phyloP scores from a whole-genome alignment of 176 grass and related monocot species.

The Oryza meyeriana region DNA sequence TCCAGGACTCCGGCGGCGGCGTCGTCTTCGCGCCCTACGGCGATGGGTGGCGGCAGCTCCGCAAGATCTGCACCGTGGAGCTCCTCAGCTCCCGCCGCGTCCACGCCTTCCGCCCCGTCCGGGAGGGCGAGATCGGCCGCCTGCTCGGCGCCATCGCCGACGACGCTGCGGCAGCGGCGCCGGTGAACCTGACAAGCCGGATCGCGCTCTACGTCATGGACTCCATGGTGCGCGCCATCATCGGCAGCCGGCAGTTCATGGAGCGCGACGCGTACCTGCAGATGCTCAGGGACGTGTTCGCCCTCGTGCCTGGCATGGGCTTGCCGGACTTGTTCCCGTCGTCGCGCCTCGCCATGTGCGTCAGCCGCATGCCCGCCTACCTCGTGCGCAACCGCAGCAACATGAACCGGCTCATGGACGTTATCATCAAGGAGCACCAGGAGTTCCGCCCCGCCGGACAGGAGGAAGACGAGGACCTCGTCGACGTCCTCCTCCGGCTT shows the following conservation, averaged over 20 bases:
- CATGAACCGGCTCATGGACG: slow-evolving; percentile 33
- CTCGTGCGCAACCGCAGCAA: slow-evolving; percentile 15
- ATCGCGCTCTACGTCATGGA: background rate
- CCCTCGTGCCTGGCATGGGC: slow-evolving; percentile 39
- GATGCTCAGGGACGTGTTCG: slow-evolving; percentile 28
- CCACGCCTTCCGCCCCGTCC: slow-evolving; percentile 30
- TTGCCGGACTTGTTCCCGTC: slow-evolving; percentile 61
- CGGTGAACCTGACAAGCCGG: slow-evolving; percentile 19
- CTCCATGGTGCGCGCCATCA: slow-evolving; percentile 48
- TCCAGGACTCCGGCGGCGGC: slow-evolving; percentile 25
- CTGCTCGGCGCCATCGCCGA: slow-evolving; percentile 14
- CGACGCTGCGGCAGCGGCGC: background rate
- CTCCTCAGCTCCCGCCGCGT: slow-evolving; percentile 47
- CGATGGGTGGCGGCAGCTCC: slow-evolving; percentile 50
- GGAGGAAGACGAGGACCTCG: slow-evolving; percentile 36
- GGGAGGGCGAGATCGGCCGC: slow-evolving; percentile 9
- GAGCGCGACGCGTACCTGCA: slow-evolving; percentile 29
- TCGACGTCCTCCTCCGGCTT: slow-evolving; percentile 45
- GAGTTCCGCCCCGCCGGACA: background rate
- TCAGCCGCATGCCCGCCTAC: slow-evolving; percentile 8
- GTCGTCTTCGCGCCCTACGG: slow-evolving; percentile 56
- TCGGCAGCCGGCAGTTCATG: slow-evolving; percentile 29
- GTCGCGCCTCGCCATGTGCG: slow-evolving; percentile 39
- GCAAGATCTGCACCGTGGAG: slow-evolving; percentile 43
- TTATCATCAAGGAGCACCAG: slow-evolving; percentile 38